phyloP scores from a whole-genome alignment of 73 alveolate species.

The Stentor roeselii region DNA sequence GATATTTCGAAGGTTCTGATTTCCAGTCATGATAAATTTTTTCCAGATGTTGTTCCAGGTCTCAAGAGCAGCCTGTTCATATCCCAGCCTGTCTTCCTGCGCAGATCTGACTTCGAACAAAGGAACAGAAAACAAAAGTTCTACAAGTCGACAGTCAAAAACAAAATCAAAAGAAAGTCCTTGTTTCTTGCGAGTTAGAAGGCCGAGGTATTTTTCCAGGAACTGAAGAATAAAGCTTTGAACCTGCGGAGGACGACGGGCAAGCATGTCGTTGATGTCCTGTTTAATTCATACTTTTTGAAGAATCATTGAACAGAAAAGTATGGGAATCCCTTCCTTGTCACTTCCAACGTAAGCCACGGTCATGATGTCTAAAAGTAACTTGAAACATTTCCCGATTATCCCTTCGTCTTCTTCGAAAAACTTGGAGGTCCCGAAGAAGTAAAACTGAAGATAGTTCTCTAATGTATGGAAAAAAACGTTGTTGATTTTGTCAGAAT shows the following conservation, averaged over 20 bases:
- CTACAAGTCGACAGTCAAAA: background rate
- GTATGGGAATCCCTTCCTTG: slow-evolving; percentile 4
- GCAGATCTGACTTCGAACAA: slow-evolving; percentile 2
- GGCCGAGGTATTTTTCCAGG: background rate
- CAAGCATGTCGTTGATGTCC: slow-evolving; percentile 6
- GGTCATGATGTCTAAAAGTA: background rate
- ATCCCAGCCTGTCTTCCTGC: background rate
- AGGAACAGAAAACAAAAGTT: background rate
- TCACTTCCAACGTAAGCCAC: background rate
- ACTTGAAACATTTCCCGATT: background rate
- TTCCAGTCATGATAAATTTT: background rate
- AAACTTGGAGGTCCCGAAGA: background rate
- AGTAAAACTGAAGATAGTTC: background rate
- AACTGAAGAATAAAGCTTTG: slow-evolving; percentile 5
- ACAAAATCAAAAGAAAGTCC: background rate
- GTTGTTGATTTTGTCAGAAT: background rate
- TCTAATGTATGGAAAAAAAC: background rate
- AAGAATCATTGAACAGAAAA: background rate
- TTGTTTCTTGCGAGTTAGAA: background rate
- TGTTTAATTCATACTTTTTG: background rate
- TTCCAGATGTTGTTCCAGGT: slow-evolving; percentile 3
- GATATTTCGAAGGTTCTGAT: background rate
- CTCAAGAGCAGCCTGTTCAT: background rate
- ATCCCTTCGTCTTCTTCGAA: slow-evolving; percentile 12
- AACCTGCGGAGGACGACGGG: background rate